Conservation (phyloP, 2,329 filamentous ascomycete genomes). For the Xylaria sp. region DNA sequence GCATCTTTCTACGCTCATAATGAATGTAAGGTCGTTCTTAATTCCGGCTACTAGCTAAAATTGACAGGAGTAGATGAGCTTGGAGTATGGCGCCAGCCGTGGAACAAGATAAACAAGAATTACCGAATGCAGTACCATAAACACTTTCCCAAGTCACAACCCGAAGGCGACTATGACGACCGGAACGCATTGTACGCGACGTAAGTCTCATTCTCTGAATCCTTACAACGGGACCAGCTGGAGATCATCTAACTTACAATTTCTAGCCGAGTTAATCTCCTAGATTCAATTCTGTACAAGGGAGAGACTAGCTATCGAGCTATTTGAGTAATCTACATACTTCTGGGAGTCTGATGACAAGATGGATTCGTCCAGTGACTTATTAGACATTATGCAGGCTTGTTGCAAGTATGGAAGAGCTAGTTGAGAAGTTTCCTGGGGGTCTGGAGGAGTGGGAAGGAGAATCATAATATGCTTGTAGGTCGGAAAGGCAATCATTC, state of each 20-base stretch:
- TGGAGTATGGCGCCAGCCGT: slow-evolving; percentile 47
- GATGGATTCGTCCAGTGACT: slow-evolving; percentile 1
- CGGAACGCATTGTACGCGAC: slow-evolving; percentile 50
- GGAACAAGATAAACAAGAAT: slow-evolving; percentile 44
- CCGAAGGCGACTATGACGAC: slow-evolving; percentile 52
- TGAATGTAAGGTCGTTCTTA: slow-evolving; percentile 46
- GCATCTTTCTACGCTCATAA: slow-evolving; percentile 54
- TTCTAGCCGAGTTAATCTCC: slow-evolving; percentile 14
- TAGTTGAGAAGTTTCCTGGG: slow-evolving; percentile 24
- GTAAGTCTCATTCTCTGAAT: slow-evolving; percentile 17
- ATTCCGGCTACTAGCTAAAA: slow-evolving; percentile 36
- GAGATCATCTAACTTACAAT: slow-evolving; percentile 28
- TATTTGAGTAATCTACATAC: slow-evolving; percentile 20
- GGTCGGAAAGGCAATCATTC: no score
- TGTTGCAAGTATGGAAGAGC: slow-evolving; percentile 22
- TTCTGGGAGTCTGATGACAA: neutral
- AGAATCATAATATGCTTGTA: no score
- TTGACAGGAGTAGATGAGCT: slow-evolving; percentile 48
- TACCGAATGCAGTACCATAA: slow-evolving; percentile 35
- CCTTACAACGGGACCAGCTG: slow-evolving; percentile 2
- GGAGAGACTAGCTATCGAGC: slow-evolving; percentile 17
- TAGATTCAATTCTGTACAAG: slow-evolving; percentile 1
- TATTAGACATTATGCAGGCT: slow-evolving; percentile 8
- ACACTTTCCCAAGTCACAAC: slow-evolving; percentile 45
- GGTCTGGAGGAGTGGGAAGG: no score